Percentiles rank a stretch among this genome's conserved stretches.
phyloP scores from a whole-genome alignment of 768 basidiomycete genomes.

The Russula sp. region DNA sequence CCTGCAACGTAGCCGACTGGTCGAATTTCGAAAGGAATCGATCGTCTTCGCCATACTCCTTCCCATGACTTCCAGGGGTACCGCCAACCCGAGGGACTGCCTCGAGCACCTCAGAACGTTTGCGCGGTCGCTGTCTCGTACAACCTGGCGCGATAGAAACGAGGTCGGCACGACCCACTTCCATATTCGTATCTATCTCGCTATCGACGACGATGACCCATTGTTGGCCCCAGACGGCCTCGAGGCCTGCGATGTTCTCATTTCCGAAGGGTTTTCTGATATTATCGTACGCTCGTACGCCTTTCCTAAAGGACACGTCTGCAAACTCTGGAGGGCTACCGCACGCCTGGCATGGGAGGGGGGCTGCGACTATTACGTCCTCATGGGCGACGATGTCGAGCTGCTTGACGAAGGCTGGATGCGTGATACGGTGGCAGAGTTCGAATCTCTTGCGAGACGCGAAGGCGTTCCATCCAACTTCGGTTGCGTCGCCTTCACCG shows the following conservation, averaged over 20 bases:
- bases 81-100: too few relatives aligned
- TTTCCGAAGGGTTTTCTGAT: slow-evolving; percentile 32
- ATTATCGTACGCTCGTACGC: slow-evolving; percentile 33
- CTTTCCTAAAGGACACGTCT: slow-evolving; percentile 41
- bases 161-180: slow-evolving; percentile 23
- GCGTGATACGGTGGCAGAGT: slow-evolving; percentile 34
- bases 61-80: too few relatives aligned
- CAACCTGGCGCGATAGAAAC: too few relatives aligned
- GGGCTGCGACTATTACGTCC: slow-evolving; percentile 41
- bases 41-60: slow-evolving; percentile 29
- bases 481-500: slow-evolving; percentile 52
- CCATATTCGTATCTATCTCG: slow-evolving; percentile 41
- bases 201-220: slow-evolving; percentile 43
- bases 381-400: slow-evolving; percentile 51
- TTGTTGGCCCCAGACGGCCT: slow-evolving; percentile 19
- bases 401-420: slow-evolving; percentile 49
- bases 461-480: slow-evolving; percentile 37
- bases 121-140: too few relatives aligned
- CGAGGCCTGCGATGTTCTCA: slow-evolving; percentile 34
- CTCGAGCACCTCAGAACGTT: too few relatives aligned
- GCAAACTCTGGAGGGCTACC: slow-evolving; percentile 46
- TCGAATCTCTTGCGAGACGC: slow-evolving; percentile 29
- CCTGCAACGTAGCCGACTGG: slow-evolving; percentile 32
- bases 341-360: slow-evolving; percentile 43
- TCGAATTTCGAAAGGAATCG: slow-evolving; percentile 29